Evolutionary conservation across 139 green algal genomes (phyloP).

Genomic region (Chlamydomonas eustigma): DNA sequence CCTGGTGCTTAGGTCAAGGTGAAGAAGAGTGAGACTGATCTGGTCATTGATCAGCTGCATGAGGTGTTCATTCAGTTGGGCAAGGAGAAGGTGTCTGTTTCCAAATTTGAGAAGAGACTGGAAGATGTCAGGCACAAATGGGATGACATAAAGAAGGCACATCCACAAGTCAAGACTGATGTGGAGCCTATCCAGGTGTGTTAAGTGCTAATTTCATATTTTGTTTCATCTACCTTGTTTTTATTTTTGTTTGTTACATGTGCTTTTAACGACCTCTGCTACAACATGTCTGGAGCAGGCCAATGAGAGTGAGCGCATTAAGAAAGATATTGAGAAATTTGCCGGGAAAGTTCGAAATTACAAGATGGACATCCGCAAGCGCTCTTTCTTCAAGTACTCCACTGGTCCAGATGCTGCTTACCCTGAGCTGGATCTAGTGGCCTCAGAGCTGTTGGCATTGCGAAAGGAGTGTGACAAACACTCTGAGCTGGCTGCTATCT

Average conservation of each 20-base stretch:
- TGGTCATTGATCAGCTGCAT: slow-evolving; percentile 74
- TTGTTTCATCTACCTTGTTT: neutral
- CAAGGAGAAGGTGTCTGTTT: slow-evolving; percentile 38
- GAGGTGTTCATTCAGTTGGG: slow-evolving; percentile 51
- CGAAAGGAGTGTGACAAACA: slow-evolving; percentile 42
- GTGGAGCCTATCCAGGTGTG: slow-evolving; percentile 63
- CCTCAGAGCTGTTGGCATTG: slow-evolving; percentile 50
- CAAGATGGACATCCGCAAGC: slow-evolving; percentile 47
- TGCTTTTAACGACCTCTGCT: neutral
- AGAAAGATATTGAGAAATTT: slow-evolving; percentile 62
- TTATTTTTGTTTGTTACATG: neutral
- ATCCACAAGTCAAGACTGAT: slow-evolving; percentile 52
- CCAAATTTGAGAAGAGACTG: slow-evolving; percentile 69
- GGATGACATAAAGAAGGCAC: slow-evolving; percentile 68
- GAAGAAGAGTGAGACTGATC: slow-evolving; percentile 62
- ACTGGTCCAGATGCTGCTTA: slow-evolving; percentile 58
- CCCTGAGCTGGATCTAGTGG: slow-evolving; percentile 57
- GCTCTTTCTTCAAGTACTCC: slow-evolving; percentile 62
- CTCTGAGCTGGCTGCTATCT: slow-evolving; percentile 67
- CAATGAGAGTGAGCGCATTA: slow-evolving; percentile 62
- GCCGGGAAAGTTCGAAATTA: slow-evolving; percentile 42
- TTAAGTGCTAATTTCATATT: neutral
- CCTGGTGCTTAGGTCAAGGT: slow-evolving; percentile 43
- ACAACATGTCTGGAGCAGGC: slow-evolving; percentile 27
- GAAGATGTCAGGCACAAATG: slow-evolving; percentile 55